These are phyloP conservation scores for Alternaria sp. DNA, from an alignment of 2,329 filamentous ascomycete species.

Conservation along the genomic window DNA sequence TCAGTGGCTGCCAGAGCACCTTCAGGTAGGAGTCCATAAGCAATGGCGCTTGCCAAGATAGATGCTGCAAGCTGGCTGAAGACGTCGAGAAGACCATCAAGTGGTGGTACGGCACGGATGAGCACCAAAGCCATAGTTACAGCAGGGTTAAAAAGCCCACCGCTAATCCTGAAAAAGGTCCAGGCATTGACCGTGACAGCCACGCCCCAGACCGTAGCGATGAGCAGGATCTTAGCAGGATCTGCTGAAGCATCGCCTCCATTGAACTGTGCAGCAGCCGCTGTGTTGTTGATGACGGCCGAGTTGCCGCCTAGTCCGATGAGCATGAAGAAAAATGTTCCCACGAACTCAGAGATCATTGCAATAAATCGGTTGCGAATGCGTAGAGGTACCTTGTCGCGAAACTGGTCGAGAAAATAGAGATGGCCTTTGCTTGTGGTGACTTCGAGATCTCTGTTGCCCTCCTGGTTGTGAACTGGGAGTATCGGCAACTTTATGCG, in stretches of 20 bases:
- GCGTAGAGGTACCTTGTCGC: neutral
- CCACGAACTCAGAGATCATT: neutral
- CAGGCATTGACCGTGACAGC: neutral
- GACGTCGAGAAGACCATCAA: neutral
- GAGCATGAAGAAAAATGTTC: neutral
- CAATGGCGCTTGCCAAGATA: neutral
- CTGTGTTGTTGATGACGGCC: neutral
- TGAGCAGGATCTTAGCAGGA: neutral
- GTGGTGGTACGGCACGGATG: neutral
- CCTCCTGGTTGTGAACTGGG: neutral
- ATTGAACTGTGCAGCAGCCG: neutral
- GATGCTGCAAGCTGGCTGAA: neutral
- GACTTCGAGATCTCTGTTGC: neutral
- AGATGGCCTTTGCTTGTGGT: neutral
- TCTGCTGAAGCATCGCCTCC: neutral
- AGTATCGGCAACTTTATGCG: neutral
- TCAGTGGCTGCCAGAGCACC: neutral
- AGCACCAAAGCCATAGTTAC: neutral
- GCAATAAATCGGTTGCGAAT: neutral
- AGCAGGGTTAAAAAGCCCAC: neutral
- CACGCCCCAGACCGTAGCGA: neutral
- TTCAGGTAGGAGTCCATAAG: neutral
- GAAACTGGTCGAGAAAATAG: conserved; percentile 1
- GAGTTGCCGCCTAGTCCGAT: neutral
- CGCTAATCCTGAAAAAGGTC: neutral